These are phyloP conservation scores for Leucocoprinus sp. DNA, from an alignment of 768 basidiomycete species.

Conservation along the genomic window DNA sequence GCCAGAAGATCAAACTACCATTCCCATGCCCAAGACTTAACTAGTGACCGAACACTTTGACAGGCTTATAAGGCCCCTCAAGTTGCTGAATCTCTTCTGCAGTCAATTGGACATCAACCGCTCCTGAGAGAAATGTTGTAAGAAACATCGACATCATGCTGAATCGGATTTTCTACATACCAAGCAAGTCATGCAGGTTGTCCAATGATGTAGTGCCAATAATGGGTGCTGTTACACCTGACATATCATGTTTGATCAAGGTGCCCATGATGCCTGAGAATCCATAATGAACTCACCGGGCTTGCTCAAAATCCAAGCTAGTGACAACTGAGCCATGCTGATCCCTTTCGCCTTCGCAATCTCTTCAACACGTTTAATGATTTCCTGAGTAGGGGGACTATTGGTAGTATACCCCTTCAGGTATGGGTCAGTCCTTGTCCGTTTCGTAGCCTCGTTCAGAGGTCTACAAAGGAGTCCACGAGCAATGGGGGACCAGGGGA, in stretches of 20 bases:
- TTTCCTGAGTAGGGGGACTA: constrained; percentile 22
- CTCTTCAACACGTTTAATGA: constrained; percentile 39
- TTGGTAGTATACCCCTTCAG: constrained; percentile 15
- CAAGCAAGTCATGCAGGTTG: constrained; percentile 44
- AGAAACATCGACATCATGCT: too few species aligned
- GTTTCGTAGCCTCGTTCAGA: constrained; percentile 28
- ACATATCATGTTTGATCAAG: not conserved
- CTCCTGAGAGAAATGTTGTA: not conserved
- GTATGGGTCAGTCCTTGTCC: constrained; percentile 27
- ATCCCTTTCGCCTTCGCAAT: constrained; percentile 42
- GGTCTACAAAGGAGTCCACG: constrained; percentile 46
- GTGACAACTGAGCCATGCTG: constrained; percentile 48
- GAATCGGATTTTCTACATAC: constrained; percentile 16
- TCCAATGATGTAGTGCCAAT: constrained; percentile 43
- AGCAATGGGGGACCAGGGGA: constrained; percentile 54
- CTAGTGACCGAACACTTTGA: not conserved
- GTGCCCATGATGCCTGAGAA: too few species aligned
- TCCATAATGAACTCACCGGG: constrained; percentile 19
- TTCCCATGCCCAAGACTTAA: too few species aligned
- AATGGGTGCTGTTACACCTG: constrained; percentile 46
- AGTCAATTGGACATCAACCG: not conserved
- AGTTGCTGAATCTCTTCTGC: not conserved
- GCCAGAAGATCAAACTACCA: too few species aligned
- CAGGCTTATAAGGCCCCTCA: not conserved
- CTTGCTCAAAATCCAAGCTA: constrained; percentile 43